Base-by-base conservation (phyloP, 805 yeast species). In the Pichia californica region DNA sequence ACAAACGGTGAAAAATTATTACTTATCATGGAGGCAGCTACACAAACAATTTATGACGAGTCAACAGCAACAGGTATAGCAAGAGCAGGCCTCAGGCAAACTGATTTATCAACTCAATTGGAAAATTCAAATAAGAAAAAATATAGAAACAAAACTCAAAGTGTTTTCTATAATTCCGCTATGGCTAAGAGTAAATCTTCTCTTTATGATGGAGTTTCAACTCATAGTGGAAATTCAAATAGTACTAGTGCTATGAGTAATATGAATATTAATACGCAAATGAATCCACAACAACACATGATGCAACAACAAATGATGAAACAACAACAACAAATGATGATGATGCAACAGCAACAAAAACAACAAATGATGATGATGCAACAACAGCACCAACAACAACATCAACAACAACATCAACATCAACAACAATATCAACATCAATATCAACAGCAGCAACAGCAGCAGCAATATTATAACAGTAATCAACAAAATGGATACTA, bases 1-100 rank as follows among this genome's bases (percentile, higher is more conserved):
- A n/a, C n/a, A n/a, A n/a, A n/a, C n/a, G n/a, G n/a, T n/a, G n/a
- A n/a, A n/a, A n/a, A 40, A 13, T 13, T 31, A 16, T n/a, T 18
- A 33, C 21, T 29, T 30, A 18, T 18, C 16, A 20, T 39, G 44
- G 18, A 40, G 38, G 10, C 9, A 31, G 19, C 9, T 10, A 11
- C 30, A 14, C 18, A 26, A 36, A 36, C 23, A 19, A 20, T 33
- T 4, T 19, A 39, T 27, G 37, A 32, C 14, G 36, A 20, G 18
- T 15, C 21, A 5, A 40, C 43, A 5, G 41, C 44, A 5, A 54
- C 64, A 2, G 45, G 61, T 2, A 48, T 54, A 9, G 53, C 56
- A 21, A 50, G 57, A 27, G 62, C 60, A 2, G 67, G 67, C 1
- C 46, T 63, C 6, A 52, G 66, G 31, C 59, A 58, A 33, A 59